A percentile compares a stretch with the other conserved stretches of the same genome.
Evolutionary conservation across 129 eudicot genomes (phyloP).

Genomic region (Artemisia annua): DNA sequence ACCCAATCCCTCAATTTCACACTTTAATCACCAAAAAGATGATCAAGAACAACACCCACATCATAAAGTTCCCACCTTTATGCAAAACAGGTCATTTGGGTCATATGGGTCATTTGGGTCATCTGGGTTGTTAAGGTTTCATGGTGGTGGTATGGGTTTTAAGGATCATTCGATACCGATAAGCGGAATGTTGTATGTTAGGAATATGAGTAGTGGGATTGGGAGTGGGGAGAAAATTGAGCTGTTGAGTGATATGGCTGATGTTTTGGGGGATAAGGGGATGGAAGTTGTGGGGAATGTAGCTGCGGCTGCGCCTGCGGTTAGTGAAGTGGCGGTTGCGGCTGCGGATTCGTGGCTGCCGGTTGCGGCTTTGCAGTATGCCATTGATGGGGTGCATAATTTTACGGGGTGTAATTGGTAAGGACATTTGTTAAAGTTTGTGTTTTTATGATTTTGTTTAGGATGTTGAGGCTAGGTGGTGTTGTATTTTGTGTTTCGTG

Average conservation of each 20-base stretch:
- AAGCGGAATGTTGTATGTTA: conserved; percentile 26
- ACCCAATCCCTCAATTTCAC: conserved; percentile 34
- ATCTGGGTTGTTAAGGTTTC: conserved; percentile 12
- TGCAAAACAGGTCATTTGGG: conserved; percentile 37
- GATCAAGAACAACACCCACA: conserved; percentile 19
- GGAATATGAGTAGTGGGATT: conserved; percentile 51
- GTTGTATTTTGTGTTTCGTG: not conserved
- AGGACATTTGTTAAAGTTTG: conserved; percentile 1
- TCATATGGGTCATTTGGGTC: conserved; percentile 32
- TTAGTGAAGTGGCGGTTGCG: conserved; percentile 76
- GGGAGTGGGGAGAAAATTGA: conserved; percentile 49
- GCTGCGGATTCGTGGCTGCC: conserved; percentile 79
- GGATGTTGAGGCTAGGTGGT: not conserved
- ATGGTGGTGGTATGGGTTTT: conserved; percentile 19
- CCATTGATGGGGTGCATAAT: conserved; percentile 61
- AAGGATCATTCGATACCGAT: conserved; percentile 27
- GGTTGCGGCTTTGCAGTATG: conserved; percentile 71
- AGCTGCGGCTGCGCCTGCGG: conserved; percentile 51
- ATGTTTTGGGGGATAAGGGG: conserved; percentile 35
- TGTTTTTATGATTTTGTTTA: not conserved
- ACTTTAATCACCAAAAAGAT: conserved; percentile 41
- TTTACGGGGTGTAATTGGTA: conserved; percentile 68
- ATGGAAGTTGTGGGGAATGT: conserved; percentile 29
- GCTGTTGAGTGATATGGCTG: conserved; percentile 40
- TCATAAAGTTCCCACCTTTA: conserved; percentile 7